These are phyloP conservation scores for Cladophialophora chaetospira DNA, from an alignment of 2,329 filamentous ascomycete species.

Conservation along the genomic window DNA sequence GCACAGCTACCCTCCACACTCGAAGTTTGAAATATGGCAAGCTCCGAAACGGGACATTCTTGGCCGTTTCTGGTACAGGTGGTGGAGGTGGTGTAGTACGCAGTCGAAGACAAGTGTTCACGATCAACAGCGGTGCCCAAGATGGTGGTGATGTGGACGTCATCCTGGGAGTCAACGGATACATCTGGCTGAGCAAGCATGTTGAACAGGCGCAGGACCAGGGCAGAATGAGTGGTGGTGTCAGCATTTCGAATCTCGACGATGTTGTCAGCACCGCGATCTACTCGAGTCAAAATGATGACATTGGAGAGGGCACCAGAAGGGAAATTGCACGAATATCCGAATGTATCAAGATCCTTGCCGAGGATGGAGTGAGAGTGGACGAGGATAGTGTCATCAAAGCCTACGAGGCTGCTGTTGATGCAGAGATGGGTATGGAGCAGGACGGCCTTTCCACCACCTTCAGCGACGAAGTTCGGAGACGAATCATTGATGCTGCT, in stretches of 20 bases:
- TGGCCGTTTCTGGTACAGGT: slow-evolving; percentile 77
- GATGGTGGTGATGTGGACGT: slow-evolving; percentile 68
- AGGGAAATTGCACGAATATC: slow-evolving; percentile 84
- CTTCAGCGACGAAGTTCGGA: slow-evolving; percentile 26
- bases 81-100: slow-evolving; percentile 78
- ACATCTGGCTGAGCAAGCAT: slow-evolving; percentile 92
- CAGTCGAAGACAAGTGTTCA: slow-evolving; percentile 83
- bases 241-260: slow-evolving; percentile 78
- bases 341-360: slow-evolving; percentile 78
- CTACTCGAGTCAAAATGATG: slow-evolving; percentile 94
- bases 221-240: slow-evolving; percentile 39
- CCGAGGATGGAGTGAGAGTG: slow-evolving; percentile 78
- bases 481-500: slow-evolving; percentile 31
- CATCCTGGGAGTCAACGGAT: slow-evolving; percentile 91
- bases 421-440: slow-evolving; percentile 57
- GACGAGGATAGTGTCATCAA: slow-evolving; percentile 86
- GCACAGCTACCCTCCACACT: slow-evolving; percentile 84
- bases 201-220: slow-evolving; percentile 59
- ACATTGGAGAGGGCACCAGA: slow-evolving; percentile 73
- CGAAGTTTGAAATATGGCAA: slow-evolving; percentile 92
- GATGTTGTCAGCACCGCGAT: slow-evolving; percentile 82
- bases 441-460: slow-evolving; percentile 26
- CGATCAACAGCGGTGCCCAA: slow-evolving; percentile 56
- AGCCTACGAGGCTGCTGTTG: slow-evolving; percentile 79
- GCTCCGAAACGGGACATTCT: slow-evolving; percentile 87